Base-by-base conservation (phyloP, 768 basidiomycete species). In the Collybia sp. region DNA sequence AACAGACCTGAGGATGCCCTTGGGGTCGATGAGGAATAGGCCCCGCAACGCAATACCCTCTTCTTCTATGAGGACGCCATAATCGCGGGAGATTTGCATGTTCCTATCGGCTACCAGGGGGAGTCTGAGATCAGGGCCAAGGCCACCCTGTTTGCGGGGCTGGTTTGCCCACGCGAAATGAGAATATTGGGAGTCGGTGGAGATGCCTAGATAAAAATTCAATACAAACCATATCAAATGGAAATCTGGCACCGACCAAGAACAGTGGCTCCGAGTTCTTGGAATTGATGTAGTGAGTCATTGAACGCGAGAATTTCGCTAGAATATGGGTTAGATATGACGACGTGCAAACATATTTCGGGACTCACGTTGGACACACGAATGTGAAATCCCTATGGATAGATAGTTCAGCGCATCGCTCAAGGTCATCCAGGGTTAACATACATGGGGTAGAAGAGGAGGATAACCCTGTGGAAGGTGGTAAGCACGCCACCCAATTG, bases 221-320 rank as follows among this genome's bases (percentile, higher is more conserved):
- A 48, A 45, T 34, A 30, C 43, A 43, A 37, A 19, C 18, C 19
- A 31, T 35, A 20, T 18, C 20, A 49, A 38, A 13, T 5, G 9
- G 17, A 31, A 6, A 35, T 42, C 5, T 10, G 30, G 1, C 11
- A 18, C 78, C 13, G 42, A 89, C 89, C 88, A 51, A 95, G 78
- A 37, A 95, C 84, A 33, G 72, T 72, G 19, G 89, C 83, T 62
- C 83, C 79, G 51, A 93, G 70, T 44, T 75, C 76, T 44, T 80
- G 73, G 73, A 95, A 93, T 50, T 77, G 72, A 43, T 80, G 61
- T 30, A 95, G 78, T 8, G 90, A 85, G 50, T 91, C 88, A 64
- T 95, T 93, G 77, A 93, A 96, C 1, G 93, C 93, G 40, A 94
- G 79, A 60, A 96, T 94, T 67, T 95, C 93, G 47, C 73, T 75